Conservation (phyloP, 352 stramenopile genomes). For the Pythium aquatile region DNA sequence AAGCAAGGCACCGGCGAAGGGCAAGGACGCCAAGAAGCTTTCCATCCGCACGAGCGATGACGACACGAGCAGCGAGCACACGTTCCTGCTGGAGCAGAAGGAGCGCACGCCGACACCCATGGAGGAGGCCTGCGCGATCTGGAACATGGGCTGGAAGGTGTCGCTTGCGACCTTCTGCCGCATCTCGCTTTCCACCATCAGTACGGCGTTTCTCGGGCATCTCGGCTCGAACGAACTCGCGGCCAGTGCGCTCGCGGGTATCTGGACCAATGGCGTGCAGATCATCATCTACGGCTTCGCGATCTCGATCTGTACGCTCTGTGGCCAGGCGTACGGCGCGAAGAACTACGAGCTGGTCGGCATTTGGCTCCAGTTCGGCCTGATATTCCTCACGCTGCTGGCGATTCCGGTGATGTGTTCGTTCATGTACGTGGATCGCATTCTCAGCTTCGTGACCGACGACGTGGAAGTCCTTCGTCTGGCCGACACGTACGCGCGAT, state of each 20-base stretch:
- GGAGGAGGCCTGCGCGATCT: conserved; percentile 70
- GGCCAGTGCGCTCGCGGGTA: conserved; percentile 62
- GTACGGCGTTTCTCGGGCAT: conserved; percentile 73
- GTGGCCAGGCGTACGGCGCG: conserved; percentile 74
- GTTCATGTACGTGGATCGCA: conserved; percentile 79
- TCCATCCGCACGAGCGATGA: not conserved
- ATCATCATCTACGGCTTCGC: conserved; percentile 81
- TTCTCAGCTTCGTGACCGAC: conserved; percentile 67
- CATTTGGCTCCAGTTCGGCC: conserved; percentile 76
- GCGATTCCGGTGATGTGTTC: conserved; percentile 74
- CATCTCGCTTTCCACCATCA: conserved; percentile 78
- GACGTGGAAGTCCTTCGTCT: conserved; percentile 59
- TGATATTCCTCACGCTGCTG: conserved; percentile 66
- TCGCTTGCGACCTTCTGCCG: conserved; percentile 80
- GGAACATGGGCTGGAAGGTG: conserved; percentile 83
- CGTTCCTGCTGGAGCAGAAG: conserved; percentile 18
- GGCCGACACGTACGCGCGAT: conserved; percentile 60
- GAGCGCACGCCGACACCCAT: conserved; percentile 32
- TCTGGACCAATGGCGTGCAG: conserved; percentile 81
- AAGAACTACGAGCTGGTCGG: conserved; percentile 77
- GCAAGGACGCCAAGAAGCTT: not conserved
- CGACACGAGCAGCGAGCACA: conserved; percentile 10
- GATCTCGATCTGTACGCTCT: conserved; percentile 78
- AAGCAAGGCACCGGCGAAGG: conserved; percentile 8
- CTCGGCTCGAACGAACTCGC: conserved; percentile 74